Evolutionary conservation across 306 rosid species (phyloP), one percentile per base, ranked within the genome.

Genomic region (Castanopsis chinensis): DNA sequence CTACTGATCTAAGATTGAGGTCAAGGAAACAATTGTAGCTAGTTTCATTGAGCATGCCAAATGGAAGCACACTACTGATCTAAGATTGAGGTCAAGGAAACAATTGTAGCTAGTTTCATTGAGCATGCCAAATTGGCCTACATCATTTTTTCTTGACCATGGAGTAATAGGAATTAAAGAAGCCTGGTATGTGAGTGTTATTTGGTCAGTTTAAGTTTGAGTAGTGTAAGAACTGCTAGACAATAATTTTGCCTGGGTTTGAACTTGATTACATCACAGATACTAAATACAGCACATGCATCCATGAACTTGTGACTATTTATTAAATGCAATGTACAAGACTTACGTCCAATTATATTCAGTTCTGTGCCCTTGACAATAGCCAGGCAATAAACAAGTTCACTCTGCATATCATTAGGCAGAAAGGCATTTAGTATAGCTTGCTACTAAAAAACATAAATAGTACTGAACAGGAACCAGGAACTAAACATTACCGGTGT

Each of bases 331-430:
- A 83, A 71, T 41, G 72, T 77, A 71, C 53, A 58, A 83, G 51
- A 91, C 97, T 94, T 91, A 94, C 97, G 97, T 61, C 97, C 97
- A 74, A 94, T 91, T 81, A 92, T 91, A 82, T 85, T 90, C 79
- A 92, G 85, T 74, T 85, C 97, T 2, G 86, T 69, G 75, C 97
- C 92, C 90, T 87, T 92, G 86, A 92, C 89, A 74, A 92, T 88
- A 53, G 97, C 97, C 71, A 94, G 90, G 90, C 97, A 94, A 84
- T 94, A 91, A 78, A 94, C 86, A 84, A 87, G 88, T 79, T 85
- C 93, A 65, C 71, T 84, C 99, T 92, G 93, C 88, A 87, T 79
- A 76, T 72, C 54, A 71, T 75, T 59, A 51, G 70, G 1, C 77
- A 64, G 80, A 76, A 78, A 64, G 69, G 65, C 49, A 74, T 72